Conservation (phyloP, 352 stramenopile genomes). For the Pythium guiyangense region DNA sequence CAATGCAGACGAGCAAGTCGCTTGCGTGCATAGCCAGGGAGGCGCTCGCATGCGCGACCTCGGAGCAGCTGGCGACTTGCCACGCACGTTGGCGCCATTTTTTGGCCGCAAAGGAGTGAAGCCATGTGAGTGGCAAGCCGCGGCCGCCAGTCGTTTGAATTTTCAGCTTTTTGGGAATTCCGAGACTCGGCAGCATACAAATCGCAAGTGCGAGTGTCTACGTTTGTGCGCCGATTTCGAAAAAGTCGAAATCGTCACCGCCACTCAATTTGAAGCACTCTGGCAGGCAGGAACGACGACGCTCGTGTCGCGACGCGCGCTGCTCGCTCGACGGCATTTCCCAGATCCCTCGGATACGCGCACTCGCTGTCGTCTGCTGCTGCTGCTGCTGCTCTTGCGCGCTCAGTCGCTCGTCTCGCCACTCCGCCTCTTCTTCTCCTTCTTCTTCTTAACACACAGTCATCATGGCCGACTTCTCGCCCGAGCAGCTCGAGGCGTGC, state of each 20-base stretch:
- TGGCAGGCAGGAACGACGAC: too few species aligned
- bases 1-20: too few species aligned
- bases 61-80: not conserved
- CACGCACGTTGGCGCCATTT: conserved; percentile 7
- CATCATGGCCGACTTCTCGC: conserved; percentile 74
- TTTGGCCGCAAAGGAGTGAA: not conserved
- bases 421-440: not conserved
- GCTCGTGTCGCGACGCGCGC: not conserved
- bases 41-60: too few species aligned
- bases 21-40: not conserved
- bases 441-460: not conserved
- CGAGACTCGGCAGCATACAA: too few species aligned
- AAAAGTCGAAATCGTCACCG: not conserved
- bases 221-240: too few species aligned
- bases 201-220: too few species aligned
- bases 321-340: conserved; percentile 10
- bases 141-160: not conserved
- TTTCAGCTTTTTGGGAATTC: not conserved
- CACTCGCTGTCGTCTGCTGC: too few species aligned
- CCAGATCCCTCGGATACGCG: conserved; percentile 14
- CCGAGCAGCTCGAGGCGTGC: conserved; percentile 83
- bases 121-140: conserved; percentile 2
- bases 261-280: not conserved
- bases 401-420: not conserved
- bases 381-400: not conserved